Evolutionary conservation across 139 green algal genomes (phyloP).

Genomic region (Zygnema circumcarinatum): DNA sequence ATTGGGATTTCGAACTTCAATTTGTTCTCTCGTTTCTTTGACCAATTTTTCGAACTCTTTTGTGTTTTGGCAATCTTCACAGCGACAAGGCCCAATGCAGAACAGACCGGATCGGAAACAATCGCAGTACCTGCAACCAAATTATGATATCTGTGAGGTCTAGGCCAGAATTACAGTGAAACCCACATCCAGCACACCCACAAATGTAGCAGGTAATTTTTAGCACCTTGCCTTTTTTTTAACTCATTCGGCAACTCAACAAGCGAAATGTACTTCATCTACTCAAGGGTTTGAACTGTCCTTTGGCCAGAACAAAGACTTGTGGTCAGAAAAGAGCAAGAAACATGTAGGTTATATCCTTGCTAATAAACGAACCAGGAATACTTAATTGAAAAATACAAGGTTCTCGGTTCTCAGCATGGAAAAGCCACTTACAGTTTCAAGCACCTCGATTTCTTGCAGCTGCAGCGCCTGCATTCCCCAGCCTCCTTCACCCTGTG

Average conservation of each 20-base stretch:
- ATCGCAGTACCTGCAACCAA: slow-evolving; percentile 66
- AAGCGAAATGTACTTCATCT: no score
- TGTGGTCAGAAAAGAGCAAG: neutral
- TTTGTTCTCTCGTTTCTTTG: slow-evolving; percentile 57
- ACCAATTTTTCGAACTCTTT: slow-evolving; percentile 66
- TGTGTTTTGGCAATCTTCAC: slow-evolving; percentile 75
- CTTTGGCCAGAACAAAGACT: neutral
- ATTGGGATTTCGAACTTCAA: slow-evolving; percentile 70
- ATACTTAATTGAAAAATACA: no score
- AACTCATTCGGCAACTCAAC: no score
- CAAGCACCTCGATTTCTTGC: slow-evolving; percentile 69
- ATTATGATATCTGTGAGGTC: neutral
- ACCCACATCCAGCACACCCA: no score
- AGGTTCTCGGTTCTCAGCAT: neutral
- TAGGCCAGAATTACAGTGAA: neutral
- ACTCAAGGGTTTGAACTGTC: no score
- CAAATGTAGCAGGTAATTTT: no score
- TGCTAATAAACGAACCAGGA: no score
- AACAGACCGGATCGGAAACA: slow-evolving; percentile 75
- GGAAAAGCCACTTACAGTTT: slow-evolving; percentile 59
- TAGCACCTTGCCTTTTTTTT: no score
- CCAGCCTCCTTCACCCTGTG: neutral
- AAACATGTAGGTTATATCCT: neutral
- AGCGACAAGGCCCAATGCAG: slow-evolving; percentile 73
- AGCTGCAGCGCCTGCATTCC: slow-evolving; percentile 64